Base-by-base conservation (phyloP, 1,139 yeast species). In the Neolecta irregularis region DNA sequence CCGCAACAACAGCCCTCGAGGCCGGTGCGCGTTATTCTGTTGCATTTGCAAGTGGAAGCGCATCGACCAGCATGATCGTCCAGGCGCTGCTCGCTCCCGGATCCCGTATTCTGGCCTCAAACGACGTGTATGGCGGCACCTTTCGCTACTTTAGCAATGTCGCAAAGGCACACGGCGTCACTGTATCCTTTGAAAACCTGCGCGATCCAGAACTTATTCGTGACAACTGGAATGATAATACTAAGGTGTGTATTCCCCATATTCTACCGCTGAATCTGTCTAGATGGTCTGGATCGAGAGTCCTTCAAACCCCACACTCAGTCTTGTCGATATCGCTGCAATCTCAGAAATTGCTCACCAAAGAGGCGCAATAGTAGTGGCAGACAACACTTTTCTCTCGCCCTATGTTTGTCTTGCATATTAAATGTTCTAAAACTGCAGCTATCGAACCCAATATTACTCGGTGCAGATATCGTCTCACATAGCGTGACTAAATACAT, bases 81-180 rank as follows among this genome's bases (percentile, higher is more conserved):
- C 92, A 79, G 58, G 67, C 78, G 29, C 62, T 80, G 49, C 66
- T 69, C 46, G 30, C 35, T 34, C 31, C 38, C 6, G 76, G 75
- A 39, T 65, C 79, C 37, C 92, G 79, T 51, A 76, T 77, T 35
- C 65, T 80, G 37, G 73, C 88, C 36, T 74, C 80, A 50, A 88
- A 81, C 48, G 94, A 81, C 51, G 92, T 81, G 34, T 81, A 81
- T 58, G 93, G 93, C 45, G 93, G 94, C 51, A 80, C 93, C 42
- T 91, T 80, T 62, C 68, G 93, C 57, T 80, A 79, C 61, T 79
- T 80, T 65, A 76, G 93, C 54, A 69, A 76, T 57, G 93, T 80
- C 35, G 93, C 88, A 42, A 64, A 64, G 53, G 69, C 80, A 37
- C 92, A 79, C 53, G 88, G 88, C 39, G 78, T 79, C 37, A 66